Evolutionary conservation across 163 green algal genomes (phyloP).

Genomic region (Chloroidium sp.): DNA sequence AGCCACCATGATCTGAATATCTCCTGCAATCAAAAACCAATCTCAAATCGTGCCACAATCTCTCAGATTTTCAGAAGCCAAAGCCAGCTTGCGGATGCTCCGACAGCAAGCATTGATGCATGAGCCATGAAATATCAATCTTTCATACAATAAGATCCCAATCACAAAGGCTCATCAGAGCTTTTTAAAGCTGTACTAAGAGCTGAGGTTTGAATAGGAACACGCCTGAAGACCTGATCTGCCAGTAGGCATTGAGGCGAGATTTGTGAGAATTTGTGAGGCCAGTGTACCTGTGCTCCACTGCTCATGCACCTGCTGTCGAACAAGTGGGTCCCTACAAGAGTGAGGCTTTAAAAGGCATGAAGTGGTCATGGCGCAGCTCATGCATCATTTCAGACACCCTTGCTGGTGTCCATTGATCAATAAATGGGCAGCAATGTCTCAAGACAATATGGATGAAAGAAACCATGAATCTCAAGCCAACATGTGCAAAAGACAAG

Average conservation of each 20-base stretch:
- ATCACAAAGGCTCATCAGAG: background rate
- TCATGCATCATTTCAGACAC: no score
- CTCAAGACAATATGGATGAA: background rate
- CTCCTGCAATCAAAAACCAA: slow-evolving; percentile 1
- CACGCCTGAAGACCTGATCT: no score
- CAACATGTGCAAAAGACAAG: background rate
- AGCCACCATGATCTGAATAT: slow-evolving; percentile 66
- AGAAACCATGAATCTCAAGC: background rate
- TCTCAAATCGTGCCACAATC: background rate
- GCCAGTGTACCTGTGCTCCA: no score
- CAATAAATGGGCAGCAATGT: background rate
- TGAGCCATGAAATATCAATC: background rate
- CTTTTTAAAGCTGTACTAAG: background rate
- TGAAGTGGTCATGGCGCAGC: no score
- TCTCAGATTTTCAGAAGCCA: background rate
- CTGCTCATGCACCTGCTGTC: no score
- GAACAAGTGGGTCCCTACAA: no score
- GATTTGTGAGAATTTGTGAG: no score
- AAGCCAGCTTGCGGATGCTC: background rate
- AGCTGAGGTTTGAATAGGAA: no score
- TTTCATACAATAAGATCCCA: background rate
- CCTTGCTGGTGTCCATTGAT: background rate
- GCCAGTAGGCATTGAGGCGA: no score
- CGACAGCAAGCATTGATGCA: background rate
- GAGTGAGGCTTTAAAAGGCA: no score